Evolutionary conservation across 2,329 filamentous ascomycete species (phyloP).

Genomic region (Trichoderma pleuroti): DNA sequence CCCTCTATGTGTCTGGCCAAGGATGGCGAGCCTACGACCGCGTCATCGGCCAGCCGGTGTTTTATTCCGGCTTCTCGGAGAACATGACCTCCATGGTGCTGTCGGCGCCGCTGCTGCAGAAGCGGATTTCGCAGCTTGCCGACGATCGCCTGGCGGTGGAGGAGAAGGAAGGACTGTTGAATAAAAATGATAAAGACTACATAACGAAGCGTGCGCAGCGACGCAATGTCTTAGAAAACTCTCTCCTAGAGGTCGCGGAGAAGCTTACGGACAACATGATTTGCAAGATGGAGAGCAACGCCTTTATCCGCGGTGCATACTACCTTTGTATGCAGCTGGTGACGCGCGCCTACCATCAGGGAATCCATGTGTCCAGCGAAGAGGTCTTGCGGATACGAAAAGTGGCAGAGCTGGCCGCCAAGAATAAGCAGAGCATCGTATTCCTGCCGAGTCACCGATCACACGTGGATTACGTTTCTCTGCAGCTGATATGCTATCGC

Average conservation of each 20-base stretch:
- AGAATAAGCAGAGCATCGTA: constrained; percentile 90
- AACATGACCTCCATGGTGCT: constrained; percentile 80
- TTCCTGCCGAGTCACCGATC: constrained; percentile 93
- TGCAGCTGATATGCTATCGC: constrained; percentile 94
- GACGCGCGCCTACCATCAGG: constrained; percentile 92
- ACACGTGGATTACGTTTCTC: constrained; percentile 92
- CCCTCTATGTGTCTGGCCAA: constrained; percentile 84
- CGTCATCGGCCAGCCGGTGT: constrained; percentile 86
- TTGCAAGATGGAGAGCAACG: constrained; percentile 95
- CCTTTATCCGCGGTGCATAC: constrained; percentile 88
- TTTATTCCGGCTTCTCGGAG: constrained; percentile 88
- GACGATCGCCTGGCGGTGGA: constrained; percentile 71
- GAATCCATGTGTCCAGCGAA: constrained; percentile 92
- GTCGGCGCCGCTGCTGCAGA: constrained; percentile 68
- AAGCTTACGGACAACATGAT: constrained; percentile 94
- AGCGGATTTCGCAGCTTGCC: constrained; percentile 73
- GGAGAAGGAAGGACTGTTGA: constrained; percentile 67
- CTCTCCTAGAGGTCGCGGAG: constrained; percentile 76
- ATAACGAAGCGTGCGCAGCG: constrained; percentile 48
- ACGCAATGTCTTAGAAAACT: constrained; percentile 64
- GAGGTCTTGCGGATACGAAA: constrained; percentile 80
- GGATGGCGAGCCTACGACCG: constrained; percentile 95
- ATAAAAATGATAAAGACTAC: constrained; percentile 53
- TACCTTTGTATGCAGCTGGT: constrained; percentile 84
- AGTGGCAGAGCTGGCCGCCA: constrained; percentile 77